phyloP scores from a whole-genome alignment of 345 rosid genomes.

The Murraya paniculata region DNA sequence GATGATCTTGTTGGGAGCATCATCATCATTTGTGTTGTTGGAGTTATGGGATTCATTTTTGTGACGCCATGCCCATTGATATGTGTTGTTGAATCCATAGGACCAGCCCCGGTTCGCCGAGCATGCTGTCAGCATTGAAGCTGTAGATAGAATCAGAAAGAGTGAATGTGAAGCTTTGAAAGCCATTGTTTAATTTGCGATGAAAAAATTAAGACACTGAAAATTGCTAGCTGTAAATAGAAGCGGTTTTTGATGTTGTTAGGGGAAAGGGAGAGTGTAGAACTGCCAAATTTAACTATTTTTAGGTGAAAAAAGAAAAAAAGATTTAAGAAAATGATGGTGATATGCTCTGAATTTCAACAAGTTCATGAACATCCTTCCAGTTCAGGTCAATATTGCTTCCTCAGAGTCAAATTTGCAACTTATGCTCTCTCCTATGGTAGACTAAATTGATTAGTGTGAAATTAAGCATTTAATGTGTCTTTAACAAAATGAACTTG shows the following conservation, averaged over 20 bases:
- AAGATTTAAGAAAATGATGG: not conserved
- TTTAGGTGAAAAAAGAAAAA: not conserved
- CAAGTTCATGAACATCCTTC: not conserved
- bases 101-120: slow-evolving; percentile 32
- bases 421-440: too few relatives aligned
- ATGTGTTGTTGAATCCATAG: slow-evolving; percentile 23
- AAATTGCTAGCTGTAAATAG: not conserved
- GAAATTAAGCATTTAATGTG: too few relatives aligned
- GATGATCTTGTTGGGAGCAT: slow-evolving; percentile 36
- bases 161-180: not conserved
- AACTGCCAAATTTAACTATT: slow-evolving; percentile 16
- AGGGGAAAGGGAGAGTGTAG: slow-evolving; percentile 3
- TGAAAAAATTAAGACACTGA: not conserved
- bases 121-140: slow-evolving; percentile 16
- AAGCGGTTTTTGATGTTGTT: not conserved
- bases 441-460: too few relatives aligned
- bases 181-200: slow-evolving; percentile 15
- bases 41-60: slow-evolving; percentile 10
- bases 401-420: too few relatives aligned
- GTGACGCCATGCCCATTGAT: slow-evolving; percentile 20
- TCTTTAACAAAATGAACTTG: too few relatives aligned
- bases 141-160: not conserved
- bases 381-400: too few relatives aligned
- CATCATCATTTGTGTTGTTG: slow-evolving; percentile 2
- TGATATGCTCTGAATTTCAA: not conserved